Conservation (phyloP, 371 early-diverging fungal genomes). For the Smittium mucronatum region DNA sequence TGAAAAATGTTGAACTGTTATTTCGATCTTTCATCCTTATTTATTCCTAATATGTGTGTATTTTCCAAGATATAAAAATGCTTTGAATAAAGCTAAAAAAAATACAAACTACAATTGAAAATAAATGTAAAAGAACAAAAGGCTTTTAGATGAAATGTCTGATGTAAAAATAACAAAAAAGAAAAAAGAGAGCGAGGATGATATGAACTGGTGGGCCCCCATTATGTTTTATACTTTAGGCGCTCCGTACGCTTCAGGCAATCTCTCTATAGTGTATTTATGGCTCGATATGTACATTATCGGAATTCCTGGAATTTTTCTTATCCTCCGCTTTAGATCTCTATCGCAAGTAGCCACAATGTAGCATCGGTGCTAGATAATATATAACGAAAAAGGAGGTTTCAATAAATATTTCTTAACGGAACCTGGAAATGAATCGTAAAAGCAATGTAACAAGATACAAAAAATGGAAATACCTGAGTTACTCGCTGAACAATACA, state of each 20-base stretch:
- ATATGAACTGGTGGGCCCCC: neutral
- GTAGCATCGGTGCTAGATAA: conserved; percentile 77
- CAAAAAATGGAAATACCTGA: conserved; percentile 32
- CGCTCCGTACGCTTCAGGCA: conserved; percentile 63
- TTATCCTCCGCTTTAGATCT: conserved; percentile 94
- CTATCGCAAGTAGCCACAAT: conserved; percentile 99
- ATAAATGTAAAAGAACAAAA: too few relatives aligned
- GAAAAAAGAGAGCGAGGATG: too few relatives aligned
- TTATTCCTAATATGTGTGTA: too few relatives aligned
- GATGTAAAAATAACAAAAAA: too few relatives aligned
- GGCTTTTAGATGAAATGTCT: too few relatives aligned
- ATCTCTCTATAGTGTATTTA: conserved; percentile 89
- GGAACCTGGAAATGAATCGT: too few relatives aligned
- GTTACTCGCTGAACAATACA: conserved; percentile 94
- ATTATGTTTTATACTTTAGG: conserved; percentile 16
- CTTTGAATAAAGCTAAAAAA: too few relatives aligned
- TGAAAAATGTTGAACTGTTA: too few relatives aligned
- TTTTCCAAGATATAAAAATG: too few relatives aligned
- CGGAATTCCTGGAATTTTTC: conserved; percentile 98
- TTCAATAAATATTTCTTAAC: too few relatives aligned
- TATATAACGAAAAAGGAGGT: neutral
- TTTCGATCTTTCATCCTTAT: too few relatives aligned
- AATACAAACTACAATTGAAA: too few relatives aligned
- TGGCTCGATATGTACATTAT: conserved; percentile 94
- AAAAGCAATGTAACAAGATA: conserved; percentile 1